Percentiles rank a stretch among this genome's conserved stretches.
These are phyloP conservation scores for Pyrus hybrid DNA, from an alignment of 331 rosid genomes.

Conservation along the genomic window DNA sequence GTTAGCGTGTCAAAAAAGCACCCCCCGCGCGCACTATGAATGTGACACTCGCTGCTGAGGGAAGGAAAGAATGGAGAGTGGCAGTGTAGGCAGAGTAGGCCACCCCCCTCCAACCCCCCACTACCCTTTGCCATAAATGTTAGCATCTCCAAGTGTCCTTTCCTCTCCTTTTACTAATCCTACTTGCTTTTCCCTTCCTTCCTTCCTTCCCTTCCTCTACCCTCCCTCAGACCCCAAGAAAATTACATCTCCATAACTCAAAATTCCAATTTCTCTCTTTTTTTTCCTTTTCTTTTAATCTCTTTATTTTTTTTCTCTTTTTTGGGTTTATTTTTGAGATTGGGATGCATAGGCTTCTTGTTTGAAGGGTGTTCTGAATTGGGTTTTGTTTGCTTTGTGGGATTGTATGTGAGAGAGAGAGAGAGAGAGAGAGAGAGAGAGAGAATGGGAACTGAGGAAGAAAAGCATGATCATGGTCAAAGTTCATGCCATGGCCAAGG, in stretches of 20 bases:
- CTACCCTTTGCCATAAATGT: constrained; percentile 26
- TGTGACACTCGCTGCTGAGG: not conserved
- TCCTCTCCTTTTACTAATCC: not conserved
- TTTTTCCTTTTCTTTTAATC: not conserved
- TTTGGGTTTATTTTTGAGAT: not conserved
- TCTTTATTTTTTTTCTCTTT: not conserved
- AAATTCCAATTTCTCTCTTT: not conserved
- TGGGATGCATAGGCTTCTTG: not conserved
- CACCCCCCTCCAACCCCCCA: constrained; percentile 13
- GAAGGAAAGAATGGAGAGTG: not conserved
- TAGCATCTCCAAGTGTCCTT: not conserved
- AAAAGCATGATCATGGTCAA: constrained; percentile 10
- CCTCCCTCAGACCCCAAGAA: not conserved
- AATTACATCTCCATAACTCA: not conserved
- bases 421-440: no score
- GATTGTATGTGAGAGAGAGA: not conserved
- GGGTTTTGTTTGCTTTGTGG: constrained; percentile 1
- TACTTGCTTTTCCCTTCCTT: not conserved
- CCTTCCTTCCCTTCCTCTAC: no score
- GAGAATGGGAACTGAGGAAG: constrained; percentile 35
- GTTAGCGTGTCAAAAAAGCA: no score
- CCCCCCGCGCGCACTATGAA: constrained; percentile 8
- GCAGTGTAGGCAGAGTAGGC: constrained; percentile 18
- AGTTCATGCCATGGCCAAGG: constrained; percentile 24
- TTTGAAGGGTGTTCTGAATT: not conserved